phyloP scores from a whole-genome alignment of 2,329 filamentous ascomycete genomes.

The Cladosporium phlei region DNA sequence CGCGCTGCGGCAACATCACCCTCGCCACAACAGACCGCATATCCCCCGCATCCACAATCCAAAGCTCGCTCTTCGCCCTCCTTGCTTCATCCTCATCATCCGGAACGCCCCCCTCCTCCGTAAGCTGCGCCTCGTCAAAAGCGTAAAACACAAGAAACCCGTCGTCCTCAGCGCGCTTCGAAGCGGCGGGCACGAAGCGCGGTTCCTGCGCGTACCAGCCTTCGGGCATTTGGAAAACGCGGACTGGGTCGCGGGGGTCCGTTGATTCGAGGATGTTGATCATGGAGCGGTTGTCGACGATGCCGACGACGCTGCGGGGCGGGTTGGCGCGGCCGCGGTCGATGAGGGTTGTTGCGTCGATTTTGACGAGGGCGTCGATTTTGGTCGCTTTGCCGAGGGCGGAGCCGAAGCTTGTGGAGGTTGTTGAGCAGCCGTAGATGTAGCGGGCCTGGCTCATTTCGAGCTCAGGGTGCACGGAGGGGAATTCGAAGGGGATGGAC shows the following conservation, averaged over 20 bases:
- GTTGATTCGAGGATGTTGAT: conserved; percentile 46
- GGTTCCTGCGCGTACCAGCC: conserved; percentile 64
- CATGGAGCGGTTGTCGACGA: conserved; percentile 56
- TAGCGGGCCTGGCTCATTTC: conserved; percentile 57
- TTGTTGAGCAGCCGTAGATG: conserved; percentile 64
- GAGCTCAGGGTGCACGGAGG: conserved; percentile 50
- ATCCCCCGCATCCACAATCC: conserved; percentile 60
- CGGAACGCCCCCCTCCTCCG: conserved; percentile 26
- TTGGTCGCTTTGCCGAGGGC: conserved; percentile 62
- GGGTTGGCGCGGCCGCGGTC: conserved; percentile 40
- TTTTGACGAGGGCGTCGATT: conserved; percentile 61
- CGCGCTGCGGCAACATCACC: conserved; percentile 58
- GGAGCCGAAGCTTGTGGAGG: conserved; percentile 52
- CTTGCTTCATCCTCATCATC: conserved; percentile 36
- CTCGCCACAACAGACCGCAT: conserved; percentile 59
- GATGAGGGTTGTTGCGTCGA: conserved; percentile 54
- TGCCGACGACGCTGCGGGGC: conserved; percentile 49
- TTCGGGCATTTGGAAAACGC: conserved; percentile 56
- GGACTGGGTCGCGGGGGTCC: conserved; percentile 46
- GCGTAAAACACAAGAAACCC: conserved; percentile 65
- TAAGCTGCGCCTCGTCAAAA: conserved; percentile 62
- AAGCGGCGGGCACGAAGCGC: conserved; percentile 52
- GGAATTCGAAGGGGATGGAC: conserved; percentile 65
- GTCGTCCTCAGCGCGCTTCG: conserved; percentile 52
- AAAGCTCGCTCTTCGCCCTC: conserved; percentile 55